Base-by-base conservation (phyloP, 495 filamentous ascomycete genomes). In the Penicillium turbatum region DNA sequence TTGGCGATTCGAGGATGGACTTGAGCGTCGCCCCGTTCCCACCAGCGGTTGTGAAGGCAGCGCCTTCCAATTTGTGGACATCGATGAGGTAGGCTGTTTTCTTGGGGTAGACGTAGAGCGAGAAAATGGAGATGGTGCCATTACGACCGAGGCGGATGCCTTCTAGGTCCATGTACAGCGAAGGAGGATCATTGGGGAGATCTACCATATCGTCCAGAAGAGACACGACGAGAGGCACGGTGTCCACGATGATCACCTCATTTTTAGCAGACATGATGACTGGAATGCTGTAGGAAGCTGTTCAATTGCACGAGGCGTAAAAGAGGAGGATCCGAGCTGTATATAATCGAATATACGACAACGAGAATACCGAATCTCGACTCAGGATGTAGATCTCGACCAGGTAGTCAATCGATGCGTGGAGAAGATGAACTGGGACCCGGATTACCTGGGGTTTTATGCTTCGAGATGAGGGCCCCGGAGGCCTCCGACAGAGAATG, bases 131-230 rank as follows among this genome's bases (percentile, higher is more conserved):
- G 7, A 84, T 62, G 9, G 71, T 68, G 43, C 81, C 79, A 12
- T 77, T 34, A 1, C 79, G 68, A 29, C 49, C 69, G 35, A 83
- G 76, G 6, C 66, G 57, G n/a, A 73, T 63, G 12, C 82, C 82
- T 65, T 82, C 81, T 7, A 84, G 57, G 57, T 84, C 80, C 35
- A 83, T 52, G 63, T 78, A 82, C 2, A 84, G 59, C 1, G 75
- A 32, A 17, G 43, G 43, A 19, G 17, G 15, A 1, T 13, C n/a
- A 19, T 16, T 37, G 11, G 30, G 56, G 39, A 64, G 51, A n/a
- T 66, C 68, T 37, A 61, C 59, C 49, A 60, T 16, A 32, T 21
- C 46, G 31, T 37, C 46, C 29, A 49, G 27, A 37, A 49, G 34
- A 11, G 46, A 49, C 6, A 7, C 15, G n/a, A 49, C 34, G 46